A percentile compares a stretch with the other conserved stretches of the same genome.
These are phyloP conservation scores for Pterocarpus santalinus DNA, from an alignment of 306 rosid genomes.

Conservation along the genomic window DNA sequence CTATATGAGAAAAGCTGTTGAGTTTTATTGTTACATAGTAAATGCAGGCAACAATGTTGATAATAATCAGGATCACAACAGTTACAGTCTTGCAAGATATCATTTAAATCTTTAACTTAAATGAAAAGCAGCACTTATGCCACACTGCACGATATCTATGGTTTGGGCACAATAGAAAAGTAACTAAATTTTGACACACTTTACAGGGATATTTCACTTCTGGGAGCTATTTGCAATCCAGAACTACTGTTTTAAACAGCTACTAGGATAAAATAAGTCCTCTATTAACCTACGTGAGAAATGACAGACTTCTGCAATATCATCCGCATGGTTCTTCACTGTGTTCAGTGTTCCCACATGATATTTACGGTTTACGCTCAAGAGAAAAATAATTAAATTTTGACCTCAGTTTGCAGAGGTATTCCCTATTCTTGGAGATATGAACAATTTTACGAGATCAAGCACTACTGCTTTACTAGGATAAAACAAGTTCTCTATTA, in stretches of 20 bases:
- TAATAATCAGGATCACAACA: constrained; percentile 1
- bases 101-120: neutral
- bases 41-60: constrained; percentile 25
- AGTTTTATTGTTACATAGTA: constrained; percentile 27
- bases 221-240: constrained; percentile 20
- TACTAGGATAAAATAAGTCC: constrained; percentile 27
- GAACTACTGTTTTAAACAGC: constrained; percentile 23
- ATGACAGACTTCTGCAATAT: constrained; percentile 18
- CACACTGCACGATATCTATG: neutral
- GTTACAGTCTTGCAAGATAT: constrained; percentile 11
- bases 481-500: neutral
- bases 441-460: neutral
- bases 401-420: neutral
- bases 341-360: neutral
- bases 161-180: constrained; percentile 1
- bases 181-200: neutral
- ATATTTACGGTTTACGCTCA: neutral
- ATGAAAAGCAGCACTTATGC: neutral
- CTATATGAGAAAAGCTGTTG: constrained; percentile 1
- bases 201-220: constrained; percentile 26
- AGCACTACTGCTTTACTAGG: neutral
- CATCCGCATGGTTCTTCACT: neutral
- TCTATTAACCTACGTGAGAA: constrained; percentile 22
- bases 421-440: neutral
- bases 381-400: neutral